These are phyloP conservation scores for Schizophyllum commune DNA, from an alignment of 1,284 basidiomycete species.

Conservation along the genomic window DNA sequence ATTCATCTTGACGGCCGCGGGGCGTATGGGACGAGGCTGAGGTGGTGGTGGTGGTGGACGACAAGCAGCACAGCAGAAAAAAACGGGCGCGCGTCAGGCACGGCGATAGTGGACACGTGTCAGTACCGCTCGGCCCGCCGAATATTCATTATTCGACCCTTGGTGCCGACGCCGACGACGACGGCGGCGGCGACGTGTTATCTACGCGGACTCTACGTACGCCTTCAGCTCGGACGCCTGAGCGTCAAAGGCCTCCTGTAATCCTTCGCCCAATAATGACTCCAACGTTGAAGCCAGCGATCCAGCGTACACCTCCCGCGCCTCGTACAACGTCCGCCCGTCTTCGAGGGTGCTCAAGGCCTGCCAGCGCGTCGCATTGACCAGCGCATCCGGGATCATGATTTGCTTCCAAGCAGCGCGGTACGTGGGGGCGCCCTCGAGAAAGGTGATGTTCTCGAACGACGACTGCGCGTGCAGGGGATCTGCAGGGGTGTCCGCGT, in stretches of 20 bases:
- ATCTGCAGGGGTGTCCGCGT: constrained; percentile 18
- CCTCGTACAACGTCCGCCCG: constrained; percentile 21
- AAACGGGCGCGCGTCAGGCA: background rate
- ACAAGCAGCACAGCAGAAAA: background rate
- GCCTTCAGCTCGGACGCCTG: constrained; percentile 19
- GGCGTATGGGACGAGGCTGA: background rate
- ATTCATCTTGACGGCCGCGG: constrained; percentile 33
- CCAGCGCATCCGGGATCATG: constrained; percentile 16
- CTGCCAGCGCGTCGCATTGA: constrained; percentile 22
- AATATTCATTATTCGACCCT: background rate
- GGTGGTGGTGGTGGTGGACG: background rate
- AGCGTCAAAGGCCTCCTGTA: constrained; percentile 20
- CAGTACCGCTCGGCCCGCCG: background rate
- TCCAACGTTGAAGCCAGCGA: constrained; percentile 15
- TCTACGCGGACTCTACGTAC: constrained; percentile 9
- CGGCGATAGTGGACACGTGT: background rate
- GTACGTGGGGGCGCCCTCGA: constrained; percentile 13
- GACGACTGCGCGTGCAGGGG: constrained; percentile 18
- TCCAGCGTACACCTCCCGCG: constrained; percentile 18
- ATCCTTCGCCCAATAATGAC: constrained; percentile 12
- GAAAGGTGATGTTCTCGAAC: constrained; percentile 22
- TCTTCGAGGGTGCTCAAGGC: constrained; percentile 18
- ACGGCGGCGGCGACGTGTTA: background rate
- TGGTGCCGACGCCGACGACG: background rate
- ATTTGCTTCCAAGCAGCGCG: constrained; percentile 20